Base-by-base conservation (phyloP, 1,284 basidiomycete species). In the Ceratorhiza oryzae-sativae region DNA sequence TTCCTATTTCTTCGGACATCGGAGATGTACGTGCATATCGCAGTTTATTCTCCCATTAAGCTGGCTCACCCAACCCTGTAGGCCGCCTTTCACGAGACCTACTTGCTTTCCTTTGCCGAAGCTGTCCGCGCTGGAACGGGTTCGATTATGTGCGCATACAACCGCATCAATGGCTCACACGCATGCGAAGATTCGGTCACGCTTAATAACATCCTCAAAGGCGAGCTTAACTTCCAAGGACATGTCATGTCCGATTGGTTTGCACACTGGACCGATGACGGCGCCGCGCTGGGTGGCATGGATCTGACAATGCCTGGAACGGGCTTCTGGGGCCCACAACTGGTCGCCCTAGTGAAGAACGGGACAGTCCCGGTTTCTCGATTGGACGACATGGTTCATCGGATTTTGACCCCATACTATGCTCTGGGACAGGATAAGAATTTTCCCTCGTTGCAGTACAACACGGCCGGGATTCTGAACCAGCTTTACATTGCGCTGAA, bases 71-170 rank as follows among this genome's bases (percentile, higher is more conserved):
- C n/a, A n/a, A n/a, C n/a, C n/a, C n/a, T n/a, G n/a, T n/a, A 62
- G 73, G 65, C 6, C 34, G 25, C 41, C 41, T 70, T 82, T 76
- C 90, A 90, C 78, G 90, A 91, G 78, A 82, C 91, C 9, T 91
- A 91, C n/a, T n/a, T n/a, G n/a, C n/a, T n/a, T n/a, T n/a, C n/a
- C n/a, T n/a, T n/a, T n/a, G n/a, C n/a, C n/a, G 85, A 85, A 73
- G 88, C 88, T 58, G 86, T 94, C n/a, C 86, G 89, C 81, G 91
- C 91, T 0, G 92, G 90, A 34, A 88, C 91, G 3, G 85, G 88
- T 0, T 86, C 86, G 51, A 84, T 94, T 72, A 95, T 94, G 92
- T 94, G 90, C 81, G 88, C 85, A n/a, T 89, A 89, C 80, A 87
- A 62, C 49, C 59, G 49, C 51, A 65, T 94, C 78, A 95, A 95